A percentile compares a stretch with the other conserved stretches of the same genome.
Conservation (phyloP, 176 grass and related monocot genomes). For the Carex cristatella region DNA sequence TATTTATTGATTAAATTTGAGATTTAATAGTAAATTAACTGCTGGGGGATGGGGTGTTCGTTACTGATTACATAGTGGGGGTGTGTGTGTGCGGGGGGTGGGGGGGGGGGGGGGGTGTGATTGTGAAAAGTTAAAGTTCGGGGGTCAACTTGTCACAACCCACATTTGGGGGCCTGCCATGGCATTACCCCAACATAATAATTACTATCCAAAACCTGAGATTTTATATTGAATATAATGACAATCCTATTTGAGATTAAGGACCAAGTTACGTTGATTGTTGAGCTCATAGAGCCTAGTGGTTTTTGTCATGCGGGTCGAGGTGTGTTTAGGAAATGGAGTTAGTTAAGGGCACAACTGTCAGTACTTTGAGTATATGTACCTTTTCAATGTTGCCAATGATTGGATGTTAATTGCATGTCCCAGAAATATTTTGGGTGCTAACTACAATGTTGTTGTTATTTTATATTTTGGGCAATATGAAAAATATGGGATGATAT, state of each 20-base stretch:
- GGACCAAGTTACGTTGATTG: neutral
- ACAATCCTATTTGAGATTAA: neutral
- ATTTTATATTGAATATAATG: neutral
- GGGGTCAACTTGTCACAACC: too few relatives aligned
- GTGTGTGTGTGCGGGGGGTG: too few relatives aligned
- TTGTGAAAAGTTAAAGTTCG: too few relatives aligned
- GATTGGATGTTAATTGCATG: neutral
- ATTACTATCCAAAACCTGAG: neutral
- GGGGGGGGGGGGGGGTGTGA: too few relatives aligned
- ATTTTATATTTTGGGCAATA: neutral
- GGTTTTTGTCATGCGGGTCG: neutral
- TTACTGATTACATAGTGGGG: too few relatives aligned
- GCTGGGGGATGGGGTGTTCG: too few relatives aligned
- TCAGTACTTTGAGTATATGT: neutral
- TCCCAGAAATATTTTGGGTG: neutral
- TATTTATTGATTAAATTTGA: too few relatives aligned
- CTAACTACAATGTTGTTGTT: neutral
- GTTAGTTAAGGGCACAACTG: neutral
- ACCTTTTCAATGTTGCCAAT: neutral
- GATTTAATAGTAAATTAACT: too few relatives aligned
- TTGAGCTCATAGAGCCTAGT: neutral
- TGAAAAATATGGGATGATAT: constrained; percentile 4
- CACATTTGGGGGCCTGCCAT: too few relatives aligned
- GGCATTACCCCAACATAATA: neutral
- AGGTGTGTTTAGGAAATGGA: neutral